Percentiles rank a stretch among this genome's conserved stretches.
These are phyloP conservation scores for Bretschneidera sinensis DNA, from an alignment of 345 rosid genomes.

Conservation along the genomic window DNA sequence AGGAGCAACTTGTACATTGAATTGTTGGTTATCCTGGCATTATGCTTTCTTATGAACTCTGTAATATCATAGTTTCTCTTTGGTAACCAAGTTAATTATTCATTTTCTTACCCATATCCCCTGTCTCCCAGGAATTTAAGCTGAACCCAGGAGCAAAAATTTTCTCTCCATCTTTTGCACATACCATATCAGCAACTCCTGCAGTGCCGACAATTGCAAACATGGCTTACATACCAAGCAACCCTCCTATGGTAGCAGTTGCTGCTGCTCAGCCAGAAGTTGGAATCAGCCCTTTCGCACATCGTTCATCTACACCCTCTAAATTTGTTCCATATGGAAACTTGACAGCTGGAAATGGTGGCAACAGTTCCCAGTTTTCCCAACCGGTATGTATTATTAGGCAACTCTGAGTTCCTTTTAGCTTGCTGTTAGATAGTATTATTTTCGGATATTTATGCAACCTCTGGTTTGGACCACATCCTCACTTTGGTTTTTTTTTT, in stretches of 20 bases:
- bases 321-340: constrained; percentile 55
- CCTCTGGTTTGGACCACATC: background rate
- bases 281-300: constrained; percentile 43
- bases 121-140: constrained; percentile 71
- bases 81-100: background rate
- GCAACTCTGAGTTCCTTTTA: background rate
- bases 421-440: constrained; percentile 5
- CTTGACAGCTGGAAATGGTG: constrained; percentile 44
- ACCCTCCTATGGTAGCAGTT: constrained; percentile 42
- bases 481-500: background rate
- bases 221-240: constrained; percentile 46
- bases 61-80: background rate
- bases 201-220: constrained; percentile 39
- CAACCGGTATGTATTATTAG: constrained; percentile 54
- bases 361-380: constrained; percentile 37
- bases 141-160: constrained; percentile 80
- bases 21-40: too few species aligned
- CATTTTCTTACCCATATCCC: background rate
- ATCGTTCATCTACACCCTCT: constrained; percentile 42
- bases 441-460: background rate
- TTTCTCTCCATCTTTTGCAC: constrained; percentile 65
- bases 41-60: background rate
- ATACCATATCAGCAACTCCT: constrained; percentile 43
- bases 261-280: constrained; percentile 51
- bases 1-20: too few species aligned